Base-by-base conservation (phyloP, 208 protist genomes). In the Leishmania amazonensis region DNA sequence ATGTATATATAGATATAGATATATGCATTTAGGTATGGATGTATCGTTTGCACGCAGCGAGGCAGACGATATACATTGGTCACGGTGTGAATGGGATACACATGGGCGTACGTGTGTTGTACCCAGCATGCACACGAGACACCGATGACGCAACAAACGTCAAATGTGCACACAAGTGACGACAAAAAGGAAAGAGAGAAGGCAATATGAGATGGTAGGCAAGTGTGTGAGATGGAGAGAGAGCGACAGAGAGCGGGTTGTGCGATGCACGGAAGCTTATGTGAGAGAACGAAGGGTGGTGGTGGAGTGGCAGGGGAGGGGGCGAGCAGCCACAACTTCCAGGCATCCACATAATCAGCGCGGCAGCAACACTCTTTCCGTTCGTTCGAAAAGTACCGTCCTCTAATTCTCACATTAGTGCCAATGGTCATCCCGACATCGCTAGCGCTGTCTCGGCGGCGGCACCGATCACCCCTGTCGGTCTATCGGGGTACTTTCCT, bases 111-210 rank as follows among this genome's bases (percentile, higher is more conserved):
- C n/a, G 67, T n/a, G 38, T 24, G 65, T 47, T 73, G 24, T 24
- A n/a, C 17, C 31, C 65, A 38, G 19, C 21, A 71, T 15, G 65
- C 38, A 49, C 19, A 42, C 17, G 38, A 42, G 15, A 53, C 24
- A 35, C 21, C 19, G 45, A 88, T 75, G 58, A 65, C 85, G 62
- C 35, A 35, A 83, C 35, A 65, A 4, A 6, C 8, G 51, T 54
- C 19, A 84, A 84, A 81, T 47, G 72, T 53, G 17, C n/a, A 45
- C 40, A 76, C 19, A 79, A 72, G 47, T 7, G 45, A 42, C 4
- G 19, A 31, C 60, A 71, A 51, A 54, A 86, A 54, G 40, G 47
- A 83, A 47, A 83, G 42, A 74, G 28, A 79, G 42, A 79, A 21
- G 68, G 38, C 21, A 40, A 13, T 24, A 47, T 38, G 7, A 5